Base-by-base conservation (phyloP, 768 basidiomycete genomes). In the Polyporus arcularius region DNA sequence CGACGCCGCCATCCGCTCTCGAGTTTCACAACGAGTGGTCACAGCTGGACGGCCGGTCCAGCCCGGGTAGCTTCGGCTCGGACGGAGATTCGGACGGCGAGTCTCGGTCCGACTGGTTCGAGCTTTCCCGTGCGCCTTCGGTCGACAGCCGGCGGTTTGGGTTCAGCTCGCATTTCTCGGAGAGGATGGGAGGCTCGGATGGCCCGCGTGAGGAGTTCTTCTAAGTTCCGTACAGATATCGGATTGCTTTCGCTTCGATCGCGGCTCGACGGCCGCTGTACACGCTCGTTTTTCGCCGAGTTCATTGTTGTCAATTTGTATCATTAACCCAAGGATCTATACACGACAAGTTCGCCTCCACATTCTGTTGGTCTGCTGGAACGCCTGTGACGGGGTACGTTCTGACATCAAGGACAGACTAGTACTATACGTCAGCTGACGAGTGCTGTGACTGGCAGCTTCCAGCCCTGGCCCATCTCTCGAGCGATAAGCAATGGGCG, bases 121-220 rank as follows among this genome's bases (percentile, higher is more conserved):
- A 32, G 39, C 51, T 28, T 16, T 58, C 53, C 30, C 28, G 9
- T 48, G 52, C 16, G 32, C n/a, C 39, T 32, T 26, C 5, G 53
- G 49, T 62, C 28, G 26, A 45, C 59, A 64, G 39, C 57, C 48
- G 63, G 51, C 67, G 74, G 71, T 68, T 79, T 47, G 76, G 76
- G 11, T 79, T 80, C 62, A 80, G 79, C 62, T 78, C 79, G 3
- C 67, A 72, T 14, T 79, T 79, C 64, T 63, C 65, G 57, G 68
- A 62, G 50, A 65, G 65, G 55, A 64, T 69, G 63, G n/a, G 49
- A 1, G 47, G n/a, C 11, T 63, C 54, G 30, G 67, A 62, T n/a
- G 64, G 57, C 12, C 67, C 70, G 11, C 59, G 58, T 21, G 71
- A 69, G 49, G 60, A 57, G 21, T 32, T 72, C 57, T 70, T 70